Evolutionary conservation across 352 stramenopile species (phyloP).

Genomic region (Pythium phragmitis): DNA sequence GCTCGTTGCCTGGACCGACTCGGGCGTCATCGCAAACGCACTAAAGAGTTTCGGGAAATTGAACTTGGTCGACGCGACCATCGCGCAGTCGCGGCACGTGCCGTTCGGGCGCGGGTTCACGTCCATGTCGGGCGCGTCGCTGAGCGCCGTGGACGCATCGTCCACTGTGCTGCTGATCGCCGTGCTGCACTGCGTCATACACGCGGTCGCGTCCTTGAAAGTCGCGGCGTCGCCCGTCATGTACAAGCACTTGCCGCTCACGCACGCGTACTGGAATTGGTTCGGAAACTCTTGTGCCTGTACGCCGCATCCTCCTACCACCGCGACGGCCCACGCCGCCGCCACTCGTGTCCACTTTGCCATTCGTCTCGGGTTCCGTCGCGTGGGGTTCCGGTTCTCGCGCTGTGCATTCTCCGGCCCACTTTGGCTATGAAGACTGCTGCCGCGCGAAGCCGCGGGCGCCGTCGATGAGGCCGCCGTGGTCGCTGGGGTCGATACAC

Average conservation of each 20-base stretch:
- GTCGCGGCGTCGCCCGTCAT: neutral
- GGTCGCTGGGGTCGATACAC: conserved; percentile 9
- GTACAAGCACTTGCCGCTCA: conserved; percentile 48
- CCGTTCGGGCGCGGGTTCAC: conserved; percentile 58
- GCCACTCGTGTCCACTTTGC: neutral
- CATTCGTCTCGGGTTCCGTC: conserved; percentile 3
- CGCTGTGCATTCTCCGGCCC: conserved; percentile 14
- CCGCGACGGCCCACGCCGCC: neutral
- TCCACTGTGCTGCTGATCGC: conserved; percentile 44
- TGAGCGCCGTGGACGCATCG: conserved; percentile 34
- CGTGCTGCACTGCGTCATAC: conserved; percentile 47
- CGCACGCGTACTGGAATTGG: conserved; percentile 44
- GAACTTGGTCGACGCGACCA: conserved; percentile 52
- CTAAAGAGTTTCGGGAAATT: conserved; percentile 74
- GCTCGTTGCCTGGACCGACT: conserved; percentile 30
- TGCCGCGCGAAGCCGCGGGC: neutral
- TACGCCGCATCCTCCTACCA: neutral
- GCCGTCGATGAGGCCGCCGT: neutral
- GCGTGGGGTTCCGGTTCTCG: neutral
- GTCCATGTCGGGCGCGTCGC: conserved; percentile 42
- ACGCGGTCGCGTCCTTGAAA: conserved; percentile 48
- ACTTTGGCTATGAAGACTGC: neutral
- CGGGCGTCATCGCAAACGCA: conserved; percentile 53
- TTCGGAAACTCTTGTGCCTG: conserved; percentile 8
- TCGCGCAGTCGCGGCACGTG: conserved; percentile 69